phyloP scores from a whole-genome alignment of 108 stramenopile species.

The Discostella stelligeroides region DNA sequence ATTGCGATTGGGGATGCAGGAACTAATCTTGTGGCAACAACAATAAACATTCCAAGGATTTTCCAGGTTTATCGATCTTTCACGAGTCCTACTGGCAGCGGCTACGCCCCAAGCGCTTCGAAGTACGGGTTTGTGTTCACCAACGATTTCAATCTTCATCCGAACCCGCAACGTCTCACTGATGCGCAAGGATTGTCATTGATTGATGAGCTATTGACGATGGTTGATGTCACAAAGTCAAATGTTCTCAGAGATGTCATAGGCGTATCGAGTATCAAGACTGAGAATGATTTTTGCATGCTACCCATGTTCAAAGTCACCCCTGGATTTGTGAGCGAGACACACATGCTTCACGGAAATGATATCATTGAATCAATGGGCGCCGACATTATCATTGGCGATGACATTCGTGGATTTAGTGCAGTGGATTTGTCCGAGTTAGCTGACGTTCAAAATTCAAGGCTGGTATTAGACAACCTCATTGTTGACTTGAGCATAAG shows the following conservation, averaged over 20 bases:
- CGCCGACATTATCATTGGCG: conserved; percentile 20
- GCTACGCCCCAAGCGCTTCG: conserved; percentile 8
- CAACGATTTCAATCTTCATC: conserved; percentile 25
- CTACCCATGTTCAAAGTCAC: conserved; percentile 18
- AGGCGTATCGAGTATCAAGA: conserved; percentile 13
- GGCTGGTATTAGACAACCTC: conserved; percentile 18
- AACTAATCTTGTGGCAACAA: conserved; percentile 5
- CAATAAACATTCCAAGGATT: conserved; percentile 23
- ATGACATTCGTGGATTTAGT: conserved; percentile 22
- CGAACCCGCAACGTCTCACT: conserved; percentile 23
- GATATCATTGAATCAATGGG: conserved; percentile 10
- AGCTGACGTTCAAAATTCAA: conserved; percentile 10
- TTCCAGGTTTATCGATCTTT: conserved; percentile 30
- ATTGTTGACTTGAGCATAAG: conserved; percentile 14
- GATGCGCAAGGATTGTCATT: conserved; percentile 25
- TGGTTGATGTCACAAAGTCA: conserved; percentile 11
- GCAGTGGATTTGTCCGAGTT: conserved; percentile 23
- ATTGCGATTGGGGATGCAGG: conserved; percentile 36
- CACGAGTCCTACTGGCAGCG: conserved; percentile 1
- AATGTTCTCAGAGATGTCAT: conserved; percentile 20
- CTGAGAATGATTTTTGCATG: conserved; percentile 21
- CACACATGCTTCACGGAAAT: conserved; percentile 17
- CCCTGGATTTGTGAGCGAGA: conserved; percentile 25
- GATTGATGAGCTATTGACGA: conserved; percentile 16
- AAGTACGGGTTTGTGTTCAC: conserved; percentile 28